These are phyloP conservation scores for Coemansia sp. DNA, from an alignment of 192 early-diverging fungal species.

Conservation along the genomic window DNA sequence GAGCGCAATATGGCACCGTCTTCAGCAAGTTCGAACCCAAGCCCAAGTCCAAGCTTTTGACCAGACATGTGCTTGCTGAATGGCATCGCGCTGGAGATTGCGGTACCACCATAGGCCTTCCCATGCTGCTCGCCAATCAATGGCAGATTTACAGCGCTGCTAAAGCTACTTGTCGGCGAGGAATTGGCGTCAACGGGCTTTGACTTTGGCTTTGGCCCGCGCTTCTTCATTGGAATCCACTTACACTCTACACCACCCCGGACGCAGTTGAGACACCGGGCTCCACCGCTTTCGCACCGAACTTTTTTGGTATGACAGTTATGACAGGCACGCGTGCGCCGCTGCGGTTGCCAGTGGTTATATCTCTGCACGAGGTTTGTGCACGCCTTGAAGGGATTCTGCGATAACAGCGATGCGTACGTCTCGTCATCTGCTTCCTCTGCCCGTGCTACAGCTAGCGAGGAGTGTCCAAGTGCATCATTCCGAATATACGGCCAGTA, in stretches of 20 bases:
- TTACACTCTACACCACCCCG: slow-evolving; percentile 36
- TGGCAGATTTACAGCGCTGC: slow-evolving; percentile 5
- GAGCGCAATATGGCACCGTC: not conserved
- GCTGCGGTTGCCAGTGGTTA: slow-evolving; percentile 26
- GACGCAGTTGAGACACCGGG: slow-evolving; percentile 27
- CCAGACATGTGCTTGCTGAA: not conserved
- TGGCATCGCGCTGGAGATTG: not conserved
- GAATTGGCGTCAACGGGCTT: not conserved
- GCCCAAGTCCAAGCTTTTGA: not conserved
- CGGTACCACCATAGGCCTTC: not conserved
- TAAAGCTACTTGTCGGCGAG: slow-evolving; percentile 2
- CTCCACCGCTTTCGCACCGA: slow-evolving; percentile 39
- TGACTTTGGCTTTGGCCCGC: slow-evolving; percentile 43
- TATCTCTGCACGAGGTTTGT: not conserved
- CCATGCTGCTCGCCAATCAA: not conserved
- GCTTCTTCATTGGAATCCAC: slow-evolving; percentile 49
- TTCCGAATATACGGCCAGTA: slow-evolving; percentile 34
- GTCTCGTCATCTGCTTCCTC: not conserved
- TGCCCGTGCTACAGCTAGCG: not conserved
- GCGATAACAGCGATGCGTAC: not conserved
- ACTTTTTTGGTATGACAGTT: slow-evolving; percentile 47
- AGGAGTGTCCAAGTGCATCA: not conserved
- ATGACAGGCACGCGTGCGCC: slow-evolving; percentile 40
- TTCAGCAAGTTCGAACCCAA: not conserved
- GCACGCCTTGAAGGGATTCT: not conserved